Evolutionary conservation across 2,329 filamentous ascomycete species (phyloP), one percentile per base, ranked within the genome.

Genomic region (Delphinella strobiligena): DNA sequence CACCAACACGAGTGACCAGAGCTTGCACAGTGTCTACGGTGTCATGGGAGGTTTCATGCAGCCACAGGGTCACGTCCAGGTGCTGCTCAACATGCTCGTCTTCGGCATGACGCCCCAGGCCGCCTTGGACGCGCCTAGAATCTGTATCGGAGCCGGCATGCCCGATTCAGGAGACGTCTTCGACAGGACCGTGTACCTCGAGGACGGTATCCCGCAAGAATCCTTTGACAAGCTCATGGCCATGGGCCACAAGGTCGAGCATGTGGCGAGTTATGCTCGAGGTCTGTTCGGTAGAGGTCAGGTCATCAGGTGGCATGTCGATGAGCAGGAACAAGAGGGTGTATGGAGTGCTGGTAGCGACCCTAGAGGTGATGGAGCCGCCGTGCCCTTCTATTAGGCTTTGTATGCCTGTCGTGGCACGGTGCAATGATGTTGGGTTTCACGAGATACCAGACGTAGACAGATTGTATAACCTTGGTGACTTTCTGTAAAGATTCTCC

Each of bases 31-130:
- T 3, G 82, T 93, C 0, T 95, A 89, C 53, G 91, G 91, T 38
- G 89, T 96, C 44, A 96, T 96, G 91, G 91, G 91, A 38, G 89
- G 87, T 2, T 96, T 93, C 62, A 96, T 96, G 83, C 91, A 98
- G 63, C 91, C 91, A 0, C 91, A 96, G 61, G 91, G 89, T 16
- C 91, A 96, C 45, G 80, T 96, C 0, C 91, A 96, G 61, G 87
- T 94, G 1, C 64, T 98, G 8, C 68, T 96, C 2, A 93, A 93
- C 49, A 88, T 93, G 73, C 62, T 93, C 0, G 75, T 87, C 0
- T 93, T 88, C 51, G 77, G 78, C 2, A 69, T 86, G 38, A 81
- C 80, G 46, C 87, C 88, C 1, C 91, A 98, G 61, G 78, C 85
- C 43, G 87, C 89, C 2, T 71, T 96, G 0, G 91, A 98, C 55